Percentiles rank a stretch among this genome's conserved stretches.
These are phyloP conservation scores for Aspergillus ostianus DNA, from an alignment of 495 filamentous ascomycete species.

Conservation along the genomic window DNA sequence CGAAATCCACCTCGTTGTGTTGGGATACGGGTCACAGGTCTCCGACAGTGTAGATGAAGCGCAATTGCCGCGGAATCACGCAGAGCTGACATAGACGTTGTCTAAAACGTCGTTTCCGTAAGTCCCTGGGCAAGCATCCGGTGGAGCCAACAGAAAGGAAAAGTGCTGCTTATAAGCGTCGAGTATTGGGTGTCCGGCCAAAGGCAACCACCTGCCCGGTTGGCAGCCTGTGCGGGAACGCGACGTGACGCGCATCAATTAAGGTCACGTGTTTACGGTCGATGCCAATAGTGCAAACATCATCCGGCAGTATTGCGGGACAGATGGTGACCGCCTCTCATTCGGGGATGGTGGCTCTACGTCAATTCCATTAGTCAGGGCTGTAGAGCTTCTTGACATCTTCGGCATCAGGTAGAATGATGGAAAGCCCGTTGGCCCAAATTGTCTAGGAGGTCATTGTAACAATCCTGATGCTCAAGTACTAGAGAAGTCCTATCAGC, in stretches of 20 bases:
- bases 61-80: slow-evolving; percentile 23
- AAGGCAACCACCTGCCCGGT: slow-evolving; percentile 9
- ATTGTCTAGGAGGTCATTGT: neutral
- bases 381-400: neutral
- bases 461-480: neutral
- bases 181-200: neutral
- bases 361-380: neutral
- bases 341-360: neutral
- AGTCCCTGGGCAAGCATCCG: neutral
- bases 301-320: neutral
- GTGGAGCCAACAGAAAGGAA: no score
- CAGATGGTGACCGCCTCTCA: neutral
- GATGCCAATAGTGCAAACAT: slow-evolving; percentile 3
- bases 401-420: neutral
- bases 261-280: slow-evolving; percentile 28
- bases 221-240: slow-evolving; percentile 19
- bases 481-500: neutral
- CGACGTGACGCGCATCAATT: slow-evolving; percentile 36
- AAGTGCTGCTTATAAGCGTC: neutral
- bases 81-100: slow-evolving; percentile 32
- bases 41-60: slow-evolving; percentile 6
- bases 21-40: slow-evolving; percentile 16
- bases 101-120: slow-evolving; percentile 2
- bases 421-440: neutral
- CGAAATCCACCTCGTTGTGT: slow-evolving; percentile 5